Base-by-base conservation (phyloP, 1,284 basidiomycete species). In the Ceratobasidium sp. region DNA sequence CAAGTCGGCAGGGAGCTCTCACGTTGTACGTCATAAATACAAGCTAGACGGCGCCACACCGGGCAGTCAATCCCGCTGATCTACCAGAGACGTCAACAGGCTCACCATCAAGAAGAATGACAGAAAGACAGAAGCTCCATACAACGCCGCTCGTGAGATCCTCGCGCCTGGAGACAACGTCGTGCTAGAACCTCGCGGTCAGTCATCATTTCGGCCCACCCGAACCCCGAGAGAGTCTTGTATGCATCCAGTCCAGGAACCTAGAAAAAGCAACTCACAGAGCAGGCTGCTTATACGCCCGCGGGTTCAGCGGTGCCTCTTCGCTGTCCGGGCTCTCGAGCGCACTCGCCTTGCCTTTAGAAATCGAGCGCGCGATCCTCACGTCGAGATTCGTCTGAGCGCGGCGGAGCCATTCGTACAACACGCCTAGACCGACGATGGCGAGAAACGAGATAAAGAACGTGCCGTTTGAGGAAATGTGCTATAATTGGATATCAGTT, bases 1-100 rank as follows among this genome's bases (percentile, higher is more conserved):
- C 13, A 37, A 37, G 4, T 37, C 37, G 37, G 37, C 37, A 8
- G 19, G 67, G n/a, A 51, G 11, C 56, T 82, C 86, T 79, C 77
- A 93, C 93, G 79, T 95, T 95, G 84, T 94, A 95, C 6, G 93
- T 95, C 93, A 95, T 95, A 85, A 93, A 94, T 59, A 95, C 88
- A 76, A 95, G 85, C 69, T 73, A 61, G 17, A 22, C 43, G 9
- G 25, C 43, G 57, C 17, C 19, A 49, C 69, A 59, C 2, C 44
- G 32, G 57, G 15, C 43, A 46, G n/a, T 70, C 40, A 70, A 49
- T 65, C 62, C 25, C 43, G 49, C 22, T 68, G 44, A 52, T 59
- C 25, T 59, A 34, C 56, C 22, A 52, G 22, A 43, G 56, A 49
- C 5, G 8, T 15, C 29, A 9, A 57, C n/a, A 7, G 9, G 62